Evolutionary conservation across 495 filamentous ascomycete genomes (phyloP).

Genomic region (Lasiosphaeria miniovina): DNA sequence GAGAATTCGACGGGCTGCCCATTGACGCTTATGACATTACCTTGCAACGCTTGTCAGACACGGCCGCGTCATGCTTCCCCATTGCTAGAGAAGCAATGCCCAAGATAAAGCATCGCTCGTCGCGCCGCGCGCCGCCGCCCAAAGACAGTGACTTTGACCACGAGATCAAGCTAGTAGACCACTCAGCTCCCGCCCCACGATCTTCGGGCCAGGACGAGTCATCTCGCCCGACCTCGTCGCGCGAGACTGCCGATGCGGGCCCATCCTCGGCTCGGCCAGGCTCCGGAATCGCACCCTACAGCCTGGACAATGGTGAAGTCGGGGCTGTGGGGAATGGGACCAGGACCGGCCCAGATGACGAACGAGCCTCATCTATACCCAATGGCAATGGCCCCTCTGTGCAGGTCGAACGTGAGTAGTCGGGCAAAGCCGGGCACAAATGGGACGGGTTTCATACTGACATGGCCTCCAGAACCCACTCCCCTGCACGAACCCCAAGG

Average conservation of each 20-base stretch:
- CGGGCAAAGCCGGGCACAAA: background rate
- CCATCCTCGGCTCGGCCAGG: constrained; percentile 7
- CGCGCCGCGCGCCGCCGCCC: constrained; percentile 46
- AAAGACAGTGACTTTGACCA: constrained; percentile 59
- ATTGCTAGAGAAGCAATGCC: constrained; percentile 35
- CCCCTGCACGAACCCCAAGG: background rate
- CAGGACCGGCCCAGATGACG: background rate
- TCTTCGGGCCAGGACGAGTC: constrained; percentile 13
- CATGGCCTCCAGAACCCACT: constrained; percentile 3
- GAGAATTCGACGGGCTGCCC: background rate
- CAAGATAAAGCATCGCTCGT: constrained; percentile 41
- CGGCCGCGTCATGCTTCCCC: constrained; percentile 10
- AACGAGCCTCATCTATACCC: background rate
- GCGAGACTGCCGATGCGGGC: constrained; percentile 9
- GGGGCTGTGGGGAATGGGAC: background rate
- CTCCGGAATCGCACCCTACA: background rate
- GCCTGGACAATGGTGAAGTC: constrained; percentile 7
- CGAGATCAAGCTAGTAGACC: constrained; percentile 58
- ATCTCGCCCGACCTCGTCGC: constrained; percentile 10
- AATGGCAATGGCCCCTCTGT: constrained; percentile 12
- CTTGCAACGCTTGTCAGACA: background rate
- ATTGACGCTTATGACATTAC: background rate
- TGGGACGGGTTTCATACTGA: background rate
- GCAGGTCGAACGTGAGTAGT: constrained; percentile 18
- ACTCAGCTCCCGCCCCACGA: constrained; percentile 20